phyloP scores from a whole-genome alignment of 352 stramenopile species.

The Globisporangium parvum region DNA sequence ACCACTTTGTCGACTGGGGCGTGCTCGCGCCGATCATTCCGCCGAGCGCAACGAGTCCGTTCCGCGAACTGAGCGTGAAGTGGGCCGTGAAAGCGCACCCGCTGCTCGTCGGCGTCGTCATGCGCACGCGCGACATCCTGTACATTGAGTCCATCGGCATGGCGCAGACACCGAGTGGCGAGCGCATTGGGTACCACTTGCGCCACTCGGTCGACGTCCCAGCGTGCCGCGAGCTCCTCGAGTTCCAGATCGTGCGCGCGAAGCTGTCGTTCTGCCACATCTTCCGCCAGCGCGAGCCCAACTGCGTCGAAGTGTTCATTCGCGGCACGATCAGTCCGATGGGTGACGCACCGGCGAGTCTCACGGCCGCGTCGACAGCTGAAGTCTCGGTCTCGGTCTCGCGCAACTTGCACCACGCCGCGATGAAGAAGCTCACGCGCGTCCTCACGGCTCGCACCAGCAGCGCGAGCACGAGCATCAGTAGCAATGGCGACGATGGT shows the following conservation, averaged over 20 bases:
- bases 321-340: slow-evolving; percentile 26
- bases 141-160: slow-evolving; percentile 49
- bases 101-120: slow-evolving; percentile 18
- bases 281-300: slow-evolving; percentile 27
- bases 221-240: slow-evolving; percentile 28
- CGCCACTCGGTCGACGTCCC: slow-evolving; percentile 42
- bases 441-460: neutral
- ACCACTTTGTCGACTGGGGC: slow-evolving; percentile 44
- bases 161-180: slow-evolving; percentile 27
- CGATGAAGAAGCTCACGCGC: slow-evolving; percentile 39
- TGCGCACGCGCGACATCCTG: slow-evolving; percentile 48
- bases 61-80: slow-evolving; percentile 52
- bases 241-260: slow-evolving; percentile 25
- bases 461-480: neutral
- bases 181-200: slow-evolving; percentile 50
- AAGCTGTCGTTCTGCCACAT: slow-evolving; percentile 43
- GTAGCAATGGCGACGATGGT: neutral
- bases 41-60: slow-evolving; percentile 32
- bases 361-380: slow-evolving; percentile 16
- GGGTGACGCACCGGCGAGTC: slow-evolving; percentile 23
- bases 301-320: slow-evolving; percentile 33
- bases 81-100: slow-evolving; percentile 38
- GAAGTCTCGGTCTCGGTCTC: slow-evolving; percentile 1
- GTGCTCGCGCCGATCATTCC: slow-evolving; percentile 30
- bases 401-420: slow-evolving; percentile 15